Evolutionary conservation across 1,284 basidiomycete genomes (phyloP).

Genomic region (Gymnopus androsaceus): DNA sequence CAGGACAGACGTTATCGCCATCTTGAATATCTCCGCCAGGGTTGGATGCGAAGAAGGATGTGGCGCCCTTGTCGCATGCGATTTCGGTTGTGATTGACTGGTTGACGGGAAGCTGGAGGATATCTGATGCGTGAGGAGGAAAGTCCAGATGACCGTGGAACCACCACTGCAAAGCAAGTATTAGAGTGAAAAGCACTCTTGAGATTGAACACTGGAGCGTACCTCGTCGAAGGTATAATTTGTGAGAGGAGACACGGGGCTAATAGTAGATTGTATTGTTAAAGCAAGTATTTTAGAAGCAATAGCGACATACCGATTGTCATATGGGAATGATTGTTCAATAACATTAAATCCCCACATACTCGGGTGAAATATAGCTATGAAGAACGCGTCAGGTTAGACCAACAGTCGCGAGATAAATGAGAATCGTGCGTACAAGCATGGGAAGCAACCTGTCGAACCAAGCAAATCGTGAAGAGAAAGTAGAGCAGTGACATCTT

Average conservation of each 20-base stretch:
- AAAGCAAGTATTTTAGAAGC: neutral
- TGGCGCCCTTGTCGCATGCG: slow-evolving; percentile 60
- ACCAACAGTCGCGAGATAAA: no score
- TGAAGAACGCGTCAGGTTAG: neutral
- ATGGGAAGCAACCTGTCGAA: slow-evolving; percentile 17
- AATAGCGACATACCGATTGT: slow-evolving; percentile 43
- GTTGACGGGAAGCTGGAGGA: slow-evolving; percentile 62
- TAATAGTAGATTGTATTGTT: neutral
- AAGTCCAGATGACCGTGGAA: slow-evolving; percentile 61
- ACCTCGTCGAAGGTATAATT: slow-evolving; percentile 46
- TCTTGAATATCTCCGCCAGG: slow-evolving; percentile 54
- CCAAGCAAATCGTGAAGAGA: slow-evolving; percentile 14
- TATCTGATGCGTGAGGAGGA: slow-evolving; percentile 55
- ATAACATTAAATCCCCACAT: slow-evolving; percentile 65
- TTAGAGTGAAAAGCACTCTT: neutral
- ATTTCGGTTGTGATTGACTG: slow-evolving; percentile 49
- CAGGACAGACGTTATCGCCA: slow-evolving; percentile 48
- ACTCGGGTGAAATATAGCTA: slow-evolving; percentile 43
- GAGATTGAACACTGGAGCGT: no score
- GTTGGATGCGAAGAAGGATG: slow-evolving; percentile 49
- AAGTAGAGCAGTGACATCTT: slow-evolving; percentile 16
- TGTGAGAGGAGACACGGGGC: slow-evolving; percentile 55
- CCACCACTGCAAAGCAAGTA: slow-evolving; percentile 58
- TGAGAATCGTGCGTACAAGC: slow-evolving; percentile 13
- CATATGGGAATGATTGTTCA: slow-evolving; percentile 48